These are phyloP conservation scores for Trichophyton verrucosum DNA, from an alignment of 2,329 filamentous ascomycete species.

Conservation along the genomic window DNA sequence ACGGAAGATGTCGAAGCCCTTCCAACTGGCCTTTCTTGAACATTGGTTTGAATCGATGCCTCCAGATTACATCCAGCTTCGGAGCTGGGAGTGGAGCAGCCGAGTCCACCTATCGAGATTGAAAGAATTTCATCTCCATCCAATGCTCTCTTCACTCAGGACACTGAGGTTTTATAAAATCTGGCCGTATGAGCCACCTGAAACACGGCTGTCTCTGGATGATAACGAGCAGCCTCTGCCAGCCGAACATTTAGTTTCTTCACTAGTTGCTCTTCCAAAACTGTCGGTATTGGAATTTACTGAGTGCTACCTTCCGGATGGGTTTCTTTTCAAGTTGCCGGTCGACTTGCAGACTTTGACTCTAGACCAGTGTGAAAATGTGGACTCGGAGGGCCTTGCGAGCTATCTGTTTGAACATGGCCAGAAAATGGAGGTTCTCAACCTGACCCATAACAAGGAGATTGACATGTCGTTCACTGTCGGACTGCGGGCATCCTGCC, in stretches of 20 bases:
- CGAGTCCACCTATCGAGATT: conserved; percentile 35
- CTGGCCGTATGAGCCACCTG: conserved; percentile 5
- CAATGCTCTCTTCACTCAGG: conserved; percentile 39
- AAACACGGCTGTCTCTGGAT: conserved; percentile 7
- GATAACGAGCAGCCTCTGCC: conserved; percentile 13
- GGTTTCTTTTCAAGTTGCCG: conserved; percentile 58
- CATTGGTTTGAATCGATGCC: conserved; percentile 52
- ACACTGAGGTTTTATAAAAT: conserved; percentile 29
- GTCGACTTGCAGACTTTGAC: conserved; percentile 53
- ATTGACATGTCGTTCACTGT: conserved; percentile 64
- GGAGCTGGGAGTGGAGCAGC: conserved; percentile 46
- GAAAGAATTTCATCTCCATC: conserved; percentile 43
- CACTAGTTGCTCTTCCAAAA: conserved; percentile 46
- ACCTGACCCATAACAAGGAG: conserved; percentile 65
- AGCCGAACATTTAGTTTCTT: conserved; percentile 26
- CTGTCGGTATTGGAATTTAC: conserved; percentile 61
- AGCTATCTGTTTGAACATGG: conserved; percentile 58
- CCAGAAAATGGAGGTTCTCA: conserved; percentile 51
- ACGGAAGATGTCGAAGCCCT: not conserved
- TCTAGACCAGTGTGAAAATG: conserved; percentile 65
- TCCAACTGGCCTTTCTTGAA: conserved; percentile 7
- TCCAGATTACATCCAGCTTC: conserved; percentile 34
- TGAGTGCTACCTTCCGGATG: conserved; percentile 56
- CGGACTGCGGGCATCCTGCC: conserved; percentile 53
- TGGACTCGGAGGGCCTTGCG: conserved; percentile 54